Evolutionary conservation across 331 rosid genomes (phyloP).

Genomic region (Saraca asoca): DNA sequence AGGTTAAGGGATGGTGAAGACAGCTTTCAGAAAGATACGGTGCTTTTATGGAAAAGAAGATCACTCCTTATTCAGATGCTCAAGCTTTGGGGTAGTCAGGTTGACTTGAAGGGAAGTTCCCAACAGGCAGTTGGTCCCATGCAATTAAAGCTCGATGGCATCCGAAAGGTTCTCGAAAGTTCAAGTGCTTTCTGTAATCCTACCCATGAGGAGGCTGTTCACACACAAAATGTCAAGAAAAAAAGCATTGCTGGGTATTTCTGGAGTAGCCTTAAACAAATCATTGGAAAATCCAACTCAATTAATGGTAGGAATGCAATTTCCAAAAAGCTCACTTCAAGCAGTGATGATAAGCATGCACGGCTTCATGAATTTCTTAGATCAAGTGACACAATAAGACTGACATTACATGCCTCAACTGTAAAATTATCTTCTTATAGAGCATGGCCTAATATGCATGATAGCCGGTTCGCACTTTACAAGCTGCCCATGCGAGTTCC

Average conservation of each 20-base stretch:
- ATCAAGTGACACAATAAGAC: slow-evolving; percentile 60
- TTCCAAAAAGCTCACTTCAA: slow-evolving; percentile 59
- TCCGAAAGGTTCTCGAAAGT: slow-evolving; percentile 41
- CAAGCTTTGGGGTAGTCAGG: slow-evolving; percentile 48
- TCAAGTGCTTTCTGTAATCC: slow-evolving; percentile 42
- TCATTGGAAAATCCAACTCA: slow-evolving; percentile 69
- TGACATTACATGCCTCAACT: slow-evolving; percentile 64
- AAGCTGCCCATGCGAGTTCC: slow-evolving; percentile 77
- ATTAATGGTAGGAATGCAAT: slow-evolving; percentile 41
- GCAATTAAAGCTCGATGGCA: slow-evolving; percentile 50
- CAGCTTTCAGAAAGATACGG: slow-evolving; percentile 57
- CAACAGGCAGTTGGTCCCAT: slow-evolving; percentile 46
- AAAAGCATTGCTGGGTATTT: slow-evolving; percentile 60
- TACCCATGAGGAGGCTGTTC: slow-evolving; percentile 44
- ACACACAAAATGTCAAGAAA: slow-evolving; percentile 37
- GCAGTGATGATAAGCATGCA: slow-evolving; percentile 60
- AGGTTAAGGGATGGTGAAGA: slow-evolving; percentile 57
- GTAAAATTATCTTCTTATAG: slow-evolving; percentile 75
- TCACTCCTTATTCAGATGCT: slow-evolving; percentile 50
- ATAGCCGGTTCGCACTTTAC: slow-evolving; percentile 83
- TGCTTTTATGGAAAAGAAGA: slow-evolving; percentile 61
- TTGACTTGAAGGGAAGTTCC: slow-evolving; percentile 44
- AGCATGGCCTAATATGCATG: slow-evolving; percentile 99
- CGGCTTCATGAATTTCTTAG: slow-evolving; percentile 72
- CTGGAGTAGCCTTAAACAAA: slow-evolving; percentile 62